Evolutionary conservation across 331 rosid genomes (phyloP).

Genomic region (Cydonia oblonga): DNA sequence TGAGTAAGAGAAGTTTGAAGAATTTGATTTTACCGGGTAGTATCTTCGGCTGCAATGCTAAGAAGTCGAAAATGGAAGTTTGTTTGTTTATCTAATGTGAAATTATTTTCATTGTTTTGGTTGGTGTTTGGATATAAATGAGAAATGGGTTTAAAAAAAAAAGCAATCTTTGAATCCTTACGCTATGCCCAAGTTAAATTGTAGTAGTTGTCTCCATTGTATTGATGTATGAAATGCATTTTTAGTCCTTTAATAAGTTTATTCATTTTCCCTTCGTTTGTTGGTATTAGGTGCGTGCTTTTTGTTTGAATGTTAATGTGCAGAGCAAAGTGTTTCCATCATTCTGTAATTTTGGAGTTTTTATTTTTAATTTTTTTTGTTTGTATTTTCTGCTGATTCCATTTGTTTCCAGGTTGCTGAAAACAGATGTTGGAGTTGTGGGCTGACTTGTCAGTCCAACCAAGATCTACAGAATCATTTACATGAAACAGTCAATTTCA

Average conservation of each 20-base stretch:
- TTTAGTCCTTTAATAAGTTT: neutral
- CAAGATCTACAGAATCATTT: constrained; percentile 55
- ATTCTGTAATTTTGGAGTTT: too few relatives aligned
- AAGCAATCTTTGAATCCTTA: neutral
- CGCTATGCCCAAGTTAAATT: neutral
- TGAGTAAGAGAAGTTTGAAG: neutral
- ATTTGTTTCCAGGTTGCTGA: constrained; percentile 47
- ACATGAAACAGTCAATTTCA: constrained; percentile 37
- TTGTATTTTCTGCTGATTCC: neutral
- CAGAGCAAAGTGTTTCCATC: neutral
- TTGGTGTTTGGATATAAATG: neutral
- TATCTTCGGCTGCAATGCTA: neutral
- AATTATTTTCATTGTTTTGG: neutral
- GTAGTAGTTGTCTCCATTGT: neutral
- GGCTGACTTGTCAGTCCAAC: constrained; percentile 35
- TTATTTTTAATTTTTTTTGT: neutral
- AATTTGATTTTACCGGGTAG: neutral
- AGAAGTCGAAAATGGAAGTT: neutral
- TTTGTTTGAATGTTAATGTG: neutral
- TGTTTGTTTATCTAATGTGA: neutral
- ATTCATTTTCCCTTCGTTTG: neutral
- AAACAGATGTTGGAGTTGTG: constrained; percentile 75
- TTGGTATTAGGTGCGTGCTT: neutral
- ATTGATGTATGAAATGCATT: neutral
- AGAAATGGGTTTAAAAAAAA: neutral